A percentile compares a stretch with the other conserved stretches of the same genome.
phyloP scores from a whole-genome alignment of 2,329 filamentous ascomycete species.

The Monascus ruber region DNA sequence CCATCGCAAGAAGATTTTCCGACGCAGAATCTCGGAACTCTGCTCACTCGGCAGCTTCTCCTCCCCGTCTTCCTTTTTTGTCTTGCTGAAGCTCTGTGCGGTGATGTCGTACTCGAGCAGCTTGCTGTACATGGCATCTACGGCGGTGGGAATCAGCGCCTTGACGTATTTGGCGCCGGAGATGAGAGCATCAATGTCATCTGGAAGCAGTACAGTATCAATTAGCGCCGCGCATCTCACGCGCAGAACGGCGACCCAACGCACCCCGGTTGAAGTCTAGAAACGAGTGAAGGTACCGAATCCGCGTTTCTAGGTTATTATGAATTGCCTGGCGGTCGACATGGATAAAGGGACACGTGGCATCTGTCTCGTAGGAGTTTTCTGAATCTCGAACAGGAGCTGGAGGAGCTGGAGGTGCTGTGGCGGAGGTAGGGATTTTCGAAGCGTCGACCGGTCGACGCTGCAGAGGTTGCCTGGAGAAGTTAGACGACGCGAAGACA shows the following conservation, averaged over 20 bases:
- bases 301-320: conserved; percentile 52
- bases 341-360: conserved; percentile 24
- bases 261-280: conserved; percentile 58
- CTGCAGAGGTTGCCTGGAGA: no score
- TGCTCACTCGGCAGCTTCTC: conserved; percentile 51
- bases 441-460: no score
- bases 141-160: conserved; percentile 63
- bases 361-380: no score
- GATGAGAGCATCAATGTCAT: conserved; percentile 58
- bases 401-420: no score
- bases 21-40: conserved; percentile 58
- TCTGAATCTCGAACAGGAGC: no score
- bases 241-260: conserved; percentile 14
- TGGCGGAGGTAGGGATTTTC: no score
- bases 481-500: no score
- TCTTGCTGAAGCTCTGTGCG: conserved; percentile 55
- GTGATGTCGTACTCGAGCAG: conserved; percentile 67
- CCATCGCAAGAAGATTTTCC: conserved; percentile 59
- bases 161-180: conserved; percentile 61
- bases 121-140: conserved; percentile 71
- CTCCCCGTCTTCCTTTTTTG: conserved; percentile 53
- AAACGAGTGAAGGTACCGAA: conserved; percentile 60
- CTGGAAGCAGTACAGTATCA: conserved; percentile 28
- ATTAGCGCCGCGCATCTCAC: background rate
- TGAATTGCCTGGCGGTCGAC: conserved; percentile 57